phyloP scores from a whole-genome alignment of 306 rosid species.

The Cucumis melo region DNA sequence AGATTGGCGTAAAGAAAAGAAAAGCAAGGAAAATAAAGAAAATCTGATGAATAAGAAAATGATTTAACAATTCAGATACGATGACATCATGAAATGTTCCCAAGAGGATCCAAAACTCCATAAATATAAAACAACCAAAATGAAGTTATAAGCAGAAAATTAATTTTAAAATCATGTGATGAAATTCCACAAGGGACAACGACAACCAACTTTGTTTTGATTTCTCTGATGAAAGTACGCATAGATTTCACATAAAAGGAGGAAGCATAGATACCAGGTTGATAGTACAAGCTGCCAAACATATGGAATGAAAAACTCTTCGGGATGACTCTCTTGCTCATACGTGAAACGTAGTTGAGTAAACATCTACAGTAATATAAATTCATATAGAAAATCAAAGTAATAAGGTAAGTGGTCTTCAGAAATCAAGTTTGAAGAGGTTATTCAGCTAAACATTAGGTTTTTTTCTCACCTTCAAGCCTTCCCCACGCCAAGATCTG shows the following conservation, averaged over 20 bases:
- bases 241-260: slow-evolving; percentile 1
- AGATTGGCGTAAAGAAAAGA: background rate
- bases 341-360: slow-evolving; percentile 93
- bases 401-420: background rate
- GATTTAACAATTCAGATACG: too few relatives aligned
- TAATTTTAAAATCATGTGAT: background rate
- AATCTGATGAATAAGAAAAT: background rate
- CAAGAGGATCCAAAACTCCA: too few relatives aligned
- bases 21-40: background rate
- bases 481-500: slow-evolving; percentile 97
- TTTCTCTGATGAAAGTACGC: background rate
- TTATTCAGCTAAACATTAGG: background rate
- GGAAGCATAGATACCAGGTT: slow-evolving; percentile 47
- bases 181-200: background rate
- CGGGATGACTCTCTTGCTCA: slow-evolving; percentile 97
- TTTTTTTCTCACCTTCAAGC: slow-evolving; percentile 67
- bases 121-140: too few relatives aligned
- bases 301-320: slow-evolving; percentile 93
- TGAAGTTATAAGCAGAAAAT: background rate
- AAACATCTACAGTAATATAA: slow-evolving; percentile 55
- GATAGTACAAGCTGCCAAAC: slow-evolving; percentile 92
- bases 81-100: too few relatives aligned
- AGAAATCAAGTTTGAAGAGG: slow-evolving; percentile 6
- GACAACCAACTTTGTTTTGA: background rate
- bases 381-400: background rate